Base-by-base conservation (phyloP, 345 rosid genomes). In the Salix brachista region DNA sequence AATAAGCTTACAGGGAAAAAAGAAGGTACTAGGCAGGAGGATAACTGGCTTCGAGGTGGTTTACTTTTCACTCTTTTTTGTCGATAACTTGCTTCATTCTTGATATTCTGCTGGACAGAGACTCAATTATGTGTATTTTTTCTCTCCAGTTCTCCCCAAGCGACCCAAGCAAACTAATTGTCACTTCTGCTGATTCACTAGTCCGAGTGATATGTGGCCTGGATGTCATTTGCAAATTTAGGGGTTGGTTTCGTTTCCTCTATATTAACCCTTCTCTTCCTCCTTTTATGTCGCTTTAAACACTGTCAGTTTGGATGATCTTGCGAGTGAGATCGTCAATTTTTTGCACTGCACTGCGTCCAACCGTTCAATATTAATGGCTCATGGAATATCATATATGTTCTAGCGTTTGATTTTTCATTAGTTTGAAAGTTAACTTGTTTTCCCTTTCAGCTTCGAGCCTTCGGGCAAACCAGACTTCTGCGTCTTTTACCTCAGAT, bases 121-220 rank as follows among this genome's bases (percentile, higher is more conserved):
- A 73, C 80, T 74, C 65, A 68, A 69, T 68, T 7, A 11, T 77
- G 4, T 34, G 11, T 72, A 30, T 34, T 74, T 72, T 72, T 46
- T 26, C 62, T 76, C 64, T 78, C 36, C 85, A 87, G 90, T 90
- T 84, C 70, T 89, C 87, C 10, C 94, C 96, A 23, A 82, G 81
- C 34, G 92, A 90, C 56, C 89, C 91, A 5, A 85, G 82, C 79
- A 90, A 89, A 88, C 65, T 93, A 14, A 76, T 93, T 72, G 91
- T 93, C 71, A 88, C 96, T 46, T 88, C 85, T 77, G 97, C 91
- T 54, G 96, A 93, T 89, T 93, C 96, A 67, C 81, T 82, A 23
- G 85, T 90, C 46, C 83, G 86, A 74, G 80, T 93, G 37, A 85
- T 90, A 48, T 34, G 75, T 6, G 90, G 91, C 48, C 39, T 13